phyloP scores from a whole-genome alignment of 2,329 filamentous ascomycete species.

The Ophiosphaerella korrae region DNA sequence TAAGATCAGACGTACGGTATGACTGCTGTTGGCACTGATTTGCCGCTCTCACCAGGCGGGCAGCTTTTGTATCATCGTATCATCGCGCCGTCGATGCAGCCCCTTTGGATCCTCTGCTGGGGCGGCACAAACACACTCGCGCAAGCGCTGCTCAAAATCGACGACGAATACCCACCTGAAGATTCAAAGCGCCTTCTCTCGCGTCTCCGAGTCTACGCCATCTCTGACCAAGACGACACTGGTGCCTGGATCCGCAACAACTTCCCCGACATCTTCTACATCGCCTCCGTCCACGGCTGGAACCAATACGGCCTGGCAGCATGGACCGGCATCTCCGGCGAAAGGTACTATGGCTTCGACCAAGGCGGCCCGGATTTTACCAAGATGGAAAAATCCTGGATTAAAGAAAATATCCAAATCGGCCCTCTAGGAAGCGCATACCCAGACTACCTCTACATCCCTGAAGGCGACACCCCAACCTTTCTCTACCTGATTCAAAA shows the following conservation, averaged over 20 bases:
- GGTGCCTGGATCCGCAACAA: constrained; percentile 61
- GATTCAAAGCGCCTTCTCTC: constrained; percentile 41
- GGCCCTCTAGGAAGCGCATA: constrained; percentile 51
- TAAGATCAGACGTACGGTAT: constrained; percentile 45
- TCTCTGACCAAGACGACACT: constrained; percentile 65
- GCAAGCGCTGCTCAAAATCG: constrained; percentile 53
- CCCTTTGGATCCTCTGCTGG: constrained; percentile 61
- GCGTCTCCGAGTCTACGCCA: constrained; percentile 49
- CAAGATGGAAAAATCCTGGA: constrained; percentile 58
- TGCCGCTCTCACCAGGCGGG: constrained; percentile 50
- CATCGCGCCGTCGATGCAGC: constrained; percentile 45
- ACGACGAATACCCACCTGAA: constrained; percentile 36
- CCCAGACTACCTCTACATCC: constrained; percentile 56
- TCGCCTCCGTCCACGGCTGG: constrained; percentile 61
- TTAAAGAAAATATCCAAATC: constrained; percentile 60
- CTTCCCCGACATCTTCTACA: constrained; percentile 62
- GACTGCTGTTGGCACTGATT: constrained; percentile 37
- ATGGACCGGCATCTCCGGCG: constrained; percentile 63
- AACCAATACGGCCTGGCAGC: constrained; percentile 60
- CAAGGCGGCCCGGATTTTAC: constrained; percentile 55
- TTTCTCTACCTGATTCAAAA: constrained; percentile 58
- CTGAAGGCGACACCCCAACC: constrained; percentile 60
- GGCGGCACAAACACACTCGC: constrained; percentile 61
- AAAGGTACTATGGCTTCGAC: constrained; percentile 54
- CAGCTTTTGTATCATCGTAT: constrained; percentile 53